Base-by-base conservation (phyloP, 345 rosid genomes). In the Kernera saxatilis region DNA sequence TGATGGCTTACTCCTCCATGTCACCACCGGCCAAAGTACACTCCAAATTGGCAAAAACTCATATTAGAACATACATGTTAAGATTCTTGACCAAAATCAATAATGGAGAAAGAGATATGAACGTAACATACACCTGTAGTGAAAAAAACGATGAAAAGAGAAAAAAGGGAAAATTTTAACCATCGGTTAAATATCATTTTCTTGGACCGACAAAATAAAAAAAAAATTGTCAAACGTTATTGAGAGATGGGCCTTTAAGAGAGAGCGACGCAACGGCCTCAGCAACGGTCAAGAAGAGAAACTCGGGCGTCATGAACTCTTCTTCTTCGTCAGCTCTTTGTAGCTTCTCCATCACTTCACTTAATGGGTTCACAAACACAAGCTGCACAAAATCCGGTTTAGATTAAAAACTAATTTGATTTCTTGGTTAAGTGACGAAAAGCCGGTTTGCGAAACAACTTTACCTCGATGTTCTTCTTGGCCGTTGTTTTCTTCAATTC, bases 321-420 rank as follows among this genome's bases (percentile, higher is more conserved):
- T 73, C 68, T 14, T 45, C 70, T 46, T 79, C 84, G 25, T 89
- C 90, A 21, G 93, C 88, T 56, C 79, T 77, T 32, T 88, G 84
- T 77, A 94, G 77, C 78, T 94, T 94, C 72, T 86, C 93, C 71
- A 91, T 73, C 80, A 89, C 99, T 72, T 88, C 97, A 3, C 91
- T 88, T 8, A 89, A 59, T 32, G 99, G 97, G 77, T 94, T 94
- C 89, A 91, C 97, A 77, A 91, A 45, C 74, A 88, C 92, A 44
- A 94, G 86, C 99, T 94, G 91, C 65, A 17, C 57, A 50, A 5
- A 39, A 35, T 46, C 14, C 29, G 17, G 49, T 52, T 62, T 6
- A 25, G 9, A 25, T 35, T 17, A 61, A 41, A 48, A 53, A 39
- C 14, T 15, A 36, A 14, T 13, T 35, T 25, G 17, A 8, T 45